phyloP scores from a whole-genome alignment of 106 monocot species.

The Iris macrosiphon region DNA sequence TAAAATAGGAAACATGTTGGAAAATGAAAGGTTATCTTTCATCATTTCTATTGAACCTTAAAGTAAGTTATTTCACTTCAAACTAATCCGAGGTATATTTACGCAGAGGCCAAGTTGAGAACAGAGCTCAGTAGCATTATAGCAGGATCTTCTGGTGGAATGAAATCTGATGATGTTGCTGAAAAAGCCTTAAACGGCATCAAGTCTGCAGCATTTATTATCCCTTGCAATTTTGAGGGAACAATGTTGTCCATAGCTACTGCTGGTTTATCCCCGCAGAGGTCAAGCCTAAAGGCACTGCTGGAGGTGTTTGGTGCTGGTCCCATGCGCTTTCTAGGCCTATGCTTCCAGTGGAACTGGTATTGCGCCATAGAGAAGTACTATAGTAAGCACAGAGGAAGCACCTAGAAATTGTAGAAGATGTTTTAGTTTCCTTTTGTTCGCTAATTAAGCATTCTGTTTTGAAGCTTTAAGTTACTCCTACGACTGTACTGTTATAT shows the following conservation, averaged over 20 bases:
- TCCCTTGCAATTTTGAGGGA: conserved; percentile 58
- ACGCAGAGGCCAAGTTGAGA: conserved; percentile 41
- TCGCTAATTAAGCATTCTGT: neutral
- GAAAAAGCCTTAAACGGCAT: conserved; percentile 41
- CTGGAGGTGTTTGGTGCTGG: conserved; percentile 36
- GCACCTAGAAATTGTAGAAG: neutral
- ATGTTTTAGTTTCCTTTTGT: neutral
- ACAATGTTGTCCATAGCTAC: conserved; percentile 47
- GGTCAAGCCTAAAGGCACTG: conserved; percentile 42
- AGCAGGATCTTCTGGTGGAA: conserved; percentile 29
- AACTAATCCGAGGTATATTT: too few species aligned
- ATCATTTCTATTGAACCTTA: too few species aligned
- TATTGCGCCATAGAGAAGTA: conserved; percentile 32
- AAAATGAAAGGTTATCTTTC: too few species aligned
- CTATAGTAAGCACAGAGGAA: conserved; percentile 12
- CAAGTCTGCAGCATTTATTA: conserved; percentile 42
- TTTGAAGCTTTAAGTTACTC: neutral
- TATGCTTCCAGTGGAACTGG: conserved; percentile 52
- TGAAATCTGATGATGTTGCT: conserved; percentile 60
- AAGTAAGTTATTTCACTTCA: too few species aligned
- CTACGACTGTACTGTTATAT: too few species aligned
- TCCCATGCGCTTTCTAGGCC: conserved; percentile 48
- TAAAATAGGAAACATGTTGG: too few species aligned
- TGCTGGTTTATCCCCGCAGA: conserved; percentile 55
- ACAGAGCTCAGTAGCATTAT: conserved; percentile 35